Conservation (phyloP, 306 rosid genomes). For the Malus orientalis region DNA sequence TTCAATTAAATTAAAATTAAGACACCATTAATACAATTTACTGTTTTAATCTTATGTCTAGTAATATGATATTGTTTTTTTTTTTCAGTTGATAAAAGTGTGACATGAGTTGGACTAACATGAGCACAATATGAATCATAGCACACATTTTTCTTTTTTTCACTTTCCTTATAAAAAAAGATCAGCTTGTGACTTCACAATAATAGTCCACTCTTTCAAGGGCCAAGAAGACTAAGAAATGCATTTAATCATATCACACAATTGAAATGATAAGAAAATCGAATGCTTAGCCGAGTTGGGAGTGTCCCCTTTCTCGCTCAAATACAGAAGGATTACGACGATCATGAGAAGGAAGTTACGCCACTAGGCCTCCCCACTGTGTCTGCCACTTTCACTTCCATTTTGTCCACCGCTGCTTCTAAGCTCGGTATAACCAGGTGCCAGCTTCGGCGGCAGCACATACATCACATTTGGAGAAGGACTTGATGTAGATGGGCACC, state of each 20-base stretch:
- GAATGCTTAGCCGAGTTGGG: too few relatives aligned
- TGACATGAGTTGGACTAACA: not conserved
- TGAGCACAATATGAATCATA: not conserved
- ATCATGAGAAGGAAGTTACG: not conserved
- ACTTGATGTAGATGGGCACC: slow-evolving; percentile 31
- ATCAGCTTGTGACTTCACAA: rapidly evolving
- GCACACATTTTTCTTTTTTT: not conserved
- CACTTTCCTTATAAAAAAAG: too few relatives aligned
- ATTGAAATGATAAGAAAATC: not conserved
- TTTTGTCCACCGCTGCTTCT: slow-evolving; percentile 10
- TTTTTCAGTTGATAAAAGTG: not conserved
- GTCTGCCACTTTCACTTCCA: slow-evolving; percentile 16
- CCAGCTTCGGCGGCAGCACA: slow-evolving; percentile 30
- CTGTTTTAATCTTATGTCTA: not conserved
- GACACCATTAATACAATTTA: rapidly evolving
- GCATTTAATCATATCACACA: not conserved
- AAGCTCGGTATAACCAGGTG: slow-evolving; percentile 27
- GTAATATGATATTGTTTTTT: not conserved
- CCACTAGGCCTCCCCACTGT: slow-evolving; percentile 4
- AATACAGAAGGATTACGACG: not conserved
- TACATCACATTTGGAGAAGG: slow-evolving; percentile 31
- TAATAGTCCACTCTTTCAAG: too few relatives aligned
- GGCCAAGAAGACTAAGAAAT: too few relatives aligned
- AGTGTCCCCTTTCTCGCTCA: not conserved
- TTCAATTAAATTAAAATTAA: too few relatives aligned